These are phyloP conservation scores for Scutellaria minor DNA, from an alignment of 257 asterid species.

Conservation along the genomic window DNA sequence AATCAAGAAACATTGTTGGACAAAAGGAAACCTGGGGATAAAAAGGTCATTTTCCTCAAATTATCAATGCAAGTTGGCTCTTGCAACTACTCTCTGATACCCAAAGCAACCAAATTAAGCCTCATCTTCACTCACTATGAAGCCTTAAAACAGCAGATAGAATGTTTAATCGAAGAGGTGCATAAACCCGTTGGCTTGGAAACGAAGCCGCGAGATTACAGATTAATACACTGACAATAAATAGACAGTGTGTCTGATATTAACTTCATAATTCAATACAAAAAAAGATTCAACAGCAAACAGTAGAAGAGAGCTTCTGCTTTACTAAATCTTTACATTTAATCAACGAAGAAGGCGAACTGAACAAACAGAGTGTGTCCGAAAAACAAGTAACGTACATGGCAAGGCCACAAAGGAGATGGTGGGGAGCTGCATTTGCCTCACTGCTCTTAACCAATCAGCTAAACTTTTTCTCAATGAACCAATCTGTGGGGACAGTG, in stretches of 20 bases:
- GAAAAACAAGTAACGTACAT: constrained; percentile 23
- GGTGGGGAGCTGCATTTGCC: constrained; percentile 31
- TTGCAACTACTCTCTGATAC: too few species aligned
- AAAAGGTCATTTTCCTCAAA: too few species aligned
- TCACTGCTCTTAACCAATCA: constrained; percentile 14
- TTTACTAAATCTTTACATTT: constrained; percentile 36
- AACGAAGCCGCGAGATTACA: background rate
- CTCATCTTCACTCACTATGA: too few species aligned
- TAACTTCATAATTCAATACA: constrained; percentile 18
- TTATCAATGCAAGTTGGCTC: too few species aligned
- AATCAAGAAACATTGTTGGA: too few species aligned
- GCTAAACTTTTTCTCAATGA: constrained; percentile 24
- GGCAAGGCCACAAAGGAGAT: constrained; percentile 2
- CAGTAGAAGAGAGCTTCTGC: constrained; percentile 15
- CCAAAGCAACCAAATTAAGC: too few species aligned
- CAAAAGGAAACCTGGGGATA: too few species aligned
- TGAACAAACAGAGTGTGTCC: background rate
- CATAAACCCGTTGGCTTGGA: too few species aligned
- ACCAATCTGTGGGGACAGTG: constrained; percentile 21
- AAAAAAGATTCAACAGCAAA: constrained; percentile 24
- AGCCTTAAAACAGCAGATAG: too few species aligned
- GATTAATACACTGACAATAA: constrained; percentile 25
- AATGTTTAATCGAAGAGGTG: too few species aligned
- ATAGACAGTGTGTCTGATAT: background rate
- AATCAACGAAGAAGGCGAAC: constrained; percentile 20